Evolutionary conservation across 1,139 yeast species (phyloP), one percentile per base, ranked within the genome.

Genomic region (Yamadazyma oceani): DNA sequence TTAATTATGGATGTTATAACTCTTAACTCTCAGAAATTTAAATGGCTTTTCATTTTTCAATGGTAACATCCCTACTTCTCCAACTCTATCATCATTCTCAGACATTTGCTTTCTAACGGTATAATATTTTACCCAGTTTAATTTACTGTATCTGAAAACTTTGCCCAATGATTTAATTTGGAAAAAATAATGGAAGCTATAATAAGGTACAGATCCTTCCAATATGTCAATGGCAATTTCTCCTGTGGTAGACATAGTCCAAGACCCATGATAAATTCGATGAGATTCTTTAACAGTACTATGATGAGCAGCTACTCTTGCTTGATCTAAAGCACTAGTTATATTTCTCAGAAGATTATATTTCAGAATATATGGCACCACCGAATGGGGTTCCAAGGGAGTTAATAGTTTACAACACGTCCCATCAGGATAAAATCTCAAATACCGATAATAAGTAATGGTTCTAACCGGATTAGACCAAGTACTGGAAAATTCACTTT

Each of bases 401-500:
- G 92, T 75, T 14, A 85, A 67, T 16, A 83, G 71, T 53, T 84
- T 78, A 27, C 83, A 59, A 42, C 88, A 85, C 0, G 75, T 67
- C 0, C 97, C 97, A 52, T 86, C 85, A 0, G 83, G 82, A 53
- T 75, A 86, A 54, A 92, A 89, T 40, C 97, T 67, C 26, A 85
- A 60, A 57, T 88, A 92, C 43, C 98, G 68, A 58, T 87, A 92
- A 55, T 90, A 92, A 0, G 96, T 87, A 34, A 90, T 85, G 56
- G 89, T 79, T 50, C 86, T 78, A 14, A 86, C 77, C 0, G 97
- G 96, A 42, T 80, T 78, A 30, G 73, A 62, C 85, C 94, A 80
- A n/a, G 86, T 74, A 28, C 70, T 74, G 4, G 85, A 75, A 36
- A 80, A 75, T 50, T 79, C 86, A 7, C 73, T 75, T 37, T 78